Conservation (phyloP, 768 basidiomycete genomes). For the Hypholoma fasciculare region DNA sequence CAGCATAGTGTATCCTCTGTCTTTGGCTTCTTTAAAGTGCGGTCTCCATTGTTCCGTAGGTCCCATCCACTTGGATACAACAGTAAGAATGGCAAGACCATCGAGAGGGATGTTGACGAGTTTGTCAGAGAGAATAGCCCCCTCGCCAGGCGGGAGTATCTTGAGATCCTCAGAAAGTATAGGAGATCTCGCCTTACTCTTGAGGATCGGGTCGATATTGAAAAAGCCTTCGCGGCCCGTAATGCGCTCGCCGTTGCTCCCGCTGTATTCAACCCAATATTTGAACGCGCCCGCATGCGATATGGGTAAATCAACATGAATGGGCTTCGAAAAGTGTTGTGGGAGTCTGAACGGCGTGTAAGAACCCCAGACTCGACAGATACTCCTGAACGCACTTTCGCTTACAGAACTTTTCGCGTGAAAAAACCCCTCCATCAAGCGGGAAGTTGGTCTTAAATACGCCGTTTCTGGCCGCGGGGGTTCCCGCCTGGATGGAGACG, state of each 20-base stretch:
- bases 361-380: slow-evolving; percentile 6
- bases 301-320: slow-evolving; percentile 93
- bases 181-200: slow-evolving; percentile 66
- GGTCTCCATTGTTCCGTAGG: slow-evolving; percentile 72
- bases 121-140: slow-evolving; percentile 54
- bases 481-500: slow-evolving; percentile 90
- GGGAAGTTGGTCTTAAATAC: slow-evolving; percentile 97
- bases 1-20: slow-evolving; percentile 96
- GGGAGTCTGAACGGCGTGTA: slow-evolving; percentile 60
- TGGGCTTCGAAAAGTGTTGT: slow-evolving; percentile 83
- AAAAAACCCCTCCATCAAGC: slow-evolving; percentile 86
- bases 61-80: slow-evolving; percentile 99
- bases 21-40: slow-evolving; percentile 80
- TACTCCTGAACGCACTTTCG: slow-evolving; percentile 57
- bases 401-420: slow-evolving; percentile 71
- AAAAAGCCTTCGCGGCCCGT: slow-evolving; percentile 92
- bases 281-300: slow-evolving; percentile 95
- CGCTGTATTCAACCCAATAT: slow-evolving; percentile 93
- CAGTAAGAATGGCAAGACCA: slow-evolving; percentile 83
- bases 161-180: slow-evolving; percentile 62
- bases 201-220: slow-evolving; percentile 92
- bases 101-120: slow-evolving; percentile 78
- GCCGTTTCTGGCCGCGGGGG: slow-evolving; percentile 86
- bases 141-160: slow-evolving; percentile 51
- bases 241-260: slow-evolving; percentile 58